Evolutionary conservation across 805 yeast species (phyloP), one percentile per base, ranked within the genome.

Genomic region (Myxozyma vanderwaltii): DNA sequence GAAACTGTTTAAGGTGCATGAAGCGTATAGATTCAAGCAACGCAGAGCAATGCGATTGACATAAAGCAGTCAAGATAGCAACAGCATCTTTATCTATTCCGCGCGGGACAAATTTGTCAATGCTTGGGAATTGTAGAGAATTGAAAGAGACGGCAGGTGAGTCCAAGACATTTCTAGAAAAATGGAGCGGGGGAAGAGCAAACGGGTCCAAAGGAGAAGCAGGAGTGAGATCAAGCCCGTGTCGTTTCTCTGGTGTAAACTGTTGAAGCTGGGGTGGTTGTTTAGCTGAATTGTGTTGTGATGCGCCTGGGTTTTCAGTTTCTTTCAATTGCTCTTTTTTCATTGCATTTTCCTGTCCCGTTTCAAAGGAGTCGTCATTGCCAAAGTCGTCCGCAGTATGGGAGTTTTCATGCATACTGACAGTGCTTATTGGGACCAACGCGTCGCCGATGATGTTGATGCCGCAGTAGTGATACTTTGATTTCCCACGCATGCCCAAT

Each of bases 391-490:
- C 54, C 10, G 27, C 52, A 43, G 27, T 35, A 12, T 27, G 33
- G 8, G 26, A 47, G 26, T 12, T 31, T n/a, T 29, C 51, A 1
- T 24, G 47, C 10, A 35, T 43, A 27, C 36, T 31, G 17, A 44
- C 19, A 21, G 35, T 44, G 21, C 56, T 53, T 13, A 50, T 47
- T 8, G 63, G 45, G 12, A 59, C n/a, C 29, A 40, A 24, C 13
- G 52, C 54, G 64, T 76, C 77, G 24, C 75, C 79, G 7, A 77
- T 67, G 61, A 76, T 73, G 63, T 79, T 80, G 53, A 91, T 78
- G 2, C 96, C 96, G 72, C 92, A 87, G 69, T 89, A 90, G 71
- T 89, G 95, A 72, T 91, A 91, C 70, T 86, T 86, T 21, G 92
- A 84, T 68, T 86, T 87, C 1, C 91, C 91, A 51, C 96, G 78